phyloP scores from a whole-genome alignment of 1,139 yeast species.

The Diutina pseudorugosa region DNA sequence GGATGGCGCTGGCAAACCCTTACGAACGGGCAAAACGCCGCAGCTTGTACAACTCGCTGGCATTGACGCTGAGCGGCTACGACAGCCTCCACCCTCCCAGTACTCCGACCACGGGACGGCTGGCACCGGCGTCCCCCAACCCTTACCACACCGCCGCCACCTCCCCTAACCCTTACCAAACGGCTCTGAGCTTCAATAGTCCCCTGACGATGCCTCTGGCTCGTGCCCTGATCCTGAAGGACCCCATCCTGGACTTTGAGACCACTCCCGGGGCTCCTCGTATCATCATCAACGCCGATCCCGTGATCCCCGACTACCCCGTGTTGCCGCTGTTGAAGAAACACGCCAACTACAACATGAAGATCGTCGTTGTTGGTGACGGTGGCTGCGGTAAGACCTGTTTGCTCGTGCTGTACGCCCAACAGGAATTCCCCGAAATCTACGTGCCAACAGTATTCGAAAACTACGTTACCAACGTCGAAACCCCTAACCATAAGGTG shows the following conservation, averaged over 20 bases:
- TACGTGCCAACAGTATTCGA: constrained; percentile 91
- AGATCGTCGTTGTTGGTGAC: constrained; percentile 84
- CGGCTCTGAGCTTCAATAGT: not conserved
- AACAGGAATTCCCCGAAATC: constrained; percentile 62
- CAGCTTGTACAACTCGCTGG: not conserved
- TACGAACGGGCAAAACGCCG: constrained; percentile 3
- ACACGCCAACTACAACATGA: constrained; percentile 33
- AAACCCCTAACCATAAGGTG: constrained; percentile 40
- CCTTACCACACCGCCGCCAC: not conserved
- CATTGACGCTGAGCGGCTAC: not conserved
- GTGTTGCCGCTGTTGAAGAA: constrained; percentile 21
- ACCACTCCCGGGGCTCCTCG: not conserved
- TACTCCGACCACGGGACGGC: not conserved
- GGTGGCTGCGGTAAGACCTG: constrained; percentile 95
- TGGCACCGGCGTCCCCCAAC: not conserved
- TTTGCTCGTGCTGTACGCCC: constrained; percentile 66
- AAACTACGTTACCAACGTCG: constrained; percentile 60
- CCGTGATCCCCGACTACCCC: constrained; percentile 25
- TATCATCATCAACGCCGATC: constrained; percentile 26
- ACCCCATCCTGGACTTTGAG: not conserved
- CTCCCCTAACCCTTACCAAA: not conserved
- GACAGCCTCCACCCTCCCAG: not conserved
- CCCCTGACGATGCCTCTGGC: not conserved
- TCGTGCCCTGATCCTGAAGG: not conserved
- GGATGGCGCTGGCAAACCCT: not conserved